Base-by-base conservation (phyloP, 1,139 yeast genomes). In the Protomyces arabidopsidicola region DNA sequence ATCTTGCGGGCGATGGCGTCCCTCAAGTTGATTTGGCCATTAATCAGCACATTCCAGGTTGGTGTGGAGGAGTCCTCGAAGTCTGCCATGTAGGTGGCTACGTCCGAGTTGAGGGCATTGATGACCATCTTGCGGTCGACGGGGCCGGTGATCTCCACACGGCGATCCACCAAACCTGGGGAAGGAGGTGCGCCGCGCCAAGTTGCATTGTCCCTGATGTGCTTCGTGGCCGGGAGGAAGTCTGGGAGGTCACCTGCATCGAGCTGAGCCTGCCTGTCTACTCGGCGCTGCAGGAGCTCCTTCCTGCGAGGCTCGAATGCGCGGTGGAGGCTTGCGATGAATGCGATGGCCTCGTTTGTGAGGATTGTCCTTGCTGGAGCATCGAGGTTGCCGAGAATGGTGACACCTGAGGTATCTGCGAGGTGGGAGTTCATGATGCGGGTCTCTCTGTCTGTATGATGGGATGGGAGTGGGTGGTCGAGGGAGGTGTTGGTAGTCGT, bases 1-100 rank as follows among this genome's bases (percentile, higher is more conserved):
- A 75, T 74, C 66, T 76, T 72, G 52, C 73, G 64, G 35, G 72
- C 70, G 55, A 72, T 67, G 22, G 90, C 97, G 74, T 93, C 98
- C 77, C 84, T 90, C 72, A 93, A 80, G 77, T 93, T 91, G 69
- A 88, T 90, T 78, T 93, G 98, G 65, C 98, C 98, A 70, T 83
- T 80, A 67, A 88, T 84, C 80, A 89, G 82, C 77, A 90, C 90
- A 70, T 78, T 78, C 98, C 98, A 93, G 42, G 98, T 91, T 70
- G 98, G 98, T 39, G 97, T 86, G 71, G 90, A 85, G 38, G 74
- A 74, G 73, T 86, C 88, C 74, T 85, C 90, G 70, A 85, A 84
- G 74, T 85, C 90, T 63, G 87, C 86, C 90, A 85, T 85, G 74
- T 85, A 85, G 50, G 88, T 84, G 65, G 87, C 86, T 58, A 84